Percentiles rank a stretch among this genome's conserved stretches.
Conservation (phyloP, 2,329 filamentous ascomycete species). For the Cladophialophora carrionii region DNA sequence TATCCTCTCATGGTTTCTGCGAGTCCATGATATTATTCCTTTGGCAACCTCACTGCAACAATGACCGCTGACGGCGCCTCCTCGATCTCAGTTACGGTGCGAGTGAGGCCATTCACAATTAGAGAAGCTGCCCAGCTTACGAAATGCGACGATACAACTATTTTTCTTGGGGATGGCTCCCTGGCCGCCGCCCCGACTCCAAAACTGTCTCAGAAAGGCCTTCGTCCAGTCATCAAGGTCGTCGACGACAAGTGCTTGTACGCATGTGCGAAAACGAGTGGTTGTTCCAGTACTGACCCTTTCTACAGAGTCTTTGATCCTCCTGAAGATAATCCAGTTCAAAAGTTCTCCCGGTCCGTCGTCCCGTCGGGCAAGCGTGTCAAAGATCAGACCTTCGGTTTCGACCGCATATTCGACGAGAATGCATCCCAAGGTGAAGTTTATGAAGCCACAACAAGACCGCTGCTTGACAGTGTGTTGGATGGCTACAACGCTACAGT, state of each 20-base stretch:
- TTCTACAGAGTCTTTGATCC: conserved; percentile 86
- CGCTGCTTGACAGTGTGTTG: conserved; percentile 88
- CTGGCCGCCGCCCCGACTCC: conserved; percentile 83
- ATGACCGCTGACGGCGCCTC: conserved; percentile 54
- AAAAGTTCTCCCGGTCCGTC: conserved; percentile 81
- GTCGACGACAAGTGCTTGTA: conserved; percentile 96
- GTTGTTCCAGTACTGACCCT: not conserved
- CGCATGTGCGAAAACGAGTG: conserved; percentile 44
- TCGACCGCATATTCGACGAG: conserved; percentile 96
- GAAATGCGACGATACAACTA: conserved; percentile 74
- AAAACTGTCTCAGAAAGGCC: conserved; percentile 81
- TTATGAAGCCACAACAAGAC: conserved; percentile 89
- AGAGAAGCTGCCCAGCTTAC: conserved; percentile 89
- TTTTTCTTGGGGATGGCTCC: conserved; percentile 96
- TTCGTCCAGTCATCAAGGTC: conserved; percentile 91
- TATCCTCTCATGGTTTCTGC: conserved; percentile 19
- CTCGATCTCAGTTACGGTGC: conserved; percentile 58
- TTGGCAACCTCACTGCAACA: conserved; percentile 21
- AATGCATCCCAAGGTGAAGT: conserved; percentile 90
- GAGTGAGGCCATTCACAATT: conserved; percentile 73
- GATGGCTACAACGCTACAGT: conserved; percentile 99
- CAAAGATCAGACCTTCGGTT: conserved; percentile 97
- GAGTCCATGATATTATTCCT: conserved; percentile 3
- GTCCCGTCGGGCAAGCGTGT: conserved; percentile 84
- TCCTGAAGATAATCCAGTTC: conserved; percentile 89